Base-by-base conservation (phyloP, 805 yeast genomes). In the Metschnikowia reukaufii region DNA sequence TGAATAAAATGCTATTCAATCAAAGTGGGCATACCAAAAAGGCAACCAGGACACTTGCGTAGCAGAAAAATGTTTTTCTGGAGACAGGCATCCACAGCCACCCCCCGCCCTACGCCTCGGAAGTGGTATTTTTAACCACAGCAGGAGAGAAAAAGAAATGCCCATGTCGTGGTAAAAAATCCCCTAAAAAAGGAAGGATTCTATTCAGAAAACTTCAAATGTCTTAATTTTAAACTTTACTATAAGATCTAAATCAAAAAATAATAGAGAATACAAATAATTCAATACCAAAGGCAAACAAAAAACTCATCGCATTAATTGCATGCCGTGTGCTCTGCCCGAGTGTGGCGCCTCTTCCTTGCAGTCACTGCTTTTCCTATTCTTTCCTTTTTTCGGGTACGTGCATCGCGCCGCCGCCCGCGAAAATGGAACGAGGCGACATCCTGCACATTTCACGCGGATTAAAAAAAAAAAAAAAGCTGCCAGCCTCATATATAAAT, bases 241-340 rank as follows among this genome's bases (percentile, higher is more conserved):
- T n/a, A n/a, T n/a, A n/a, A n/a, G n/a, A n/a, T n/a, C n/a, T n/a
- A n/a, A n/a, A n/a, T n/a, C 30, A 25, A 25, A 25, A 25, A 25
- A 8, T 25, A n/a, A n/a, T n/a, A n/a, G n/a, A n/a, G n/a, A n/a
- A n/a, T n/a, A n/a, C n/a, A n/a, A n/a, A n/a, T n/a, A n/a, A n/a
- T n/a, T n/a, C n/a, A n/a, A n/a, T n/a, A n/a, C n/a, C n/a, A n/a
- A n/a, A n/a, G n/a, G n/a, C n/a, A n/a, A n/a, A n/a, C n/a, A n/a
- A n/a, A n/a, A n/a, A n/a, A n/a, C n/a, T n/a, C n/a, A n/a, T n/a
- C n/a, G n/a, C n/a, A n/a, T n/a, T n/a, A n/a, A n/a, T n/a, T n/a
- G n/a, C n/a, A n/a, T n/a, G n/a, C n/a, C n/a, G n/a, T 37, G 16
- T 48, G 40, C 36, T 31, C 47, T 33, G 48, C 44, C 42, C 30